Evolutionary conservation across 768 basidiomycete species (phyloP), one percentile per base, ranked within the genome.

Genomic region (Pholiota microspora): DNA sequence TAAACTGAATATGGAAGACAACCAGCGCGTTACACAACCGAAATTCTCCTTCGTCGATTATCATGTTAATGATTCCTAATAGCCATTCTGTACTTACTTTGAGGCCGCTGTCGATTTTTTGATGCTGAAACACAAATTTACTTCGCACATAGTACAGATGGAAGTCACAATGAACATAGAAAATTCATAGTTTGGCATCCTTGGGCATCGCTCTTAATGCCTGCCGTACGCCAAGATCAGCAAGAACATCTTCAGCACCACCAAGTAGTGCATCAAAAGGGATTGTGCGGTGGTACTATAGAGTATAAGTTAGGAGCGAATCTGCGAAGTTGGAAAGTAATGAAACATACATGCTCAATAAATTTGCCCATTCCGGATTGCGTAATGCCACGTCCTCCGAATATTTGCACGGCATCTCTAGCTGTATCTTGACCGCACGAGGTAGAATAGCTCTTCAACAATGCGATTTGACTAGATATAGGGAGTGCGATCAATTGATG

Each of bases 311-410:
- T 42, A 31, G 29, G 10, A 46, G 36, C 27, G 6, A 10, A 13
- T 34, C 32, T 5, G 15, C 15, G 13, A 23, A n/a, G n/a, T n/a
- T 40, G n/a, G 46, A 45, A 12, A 34, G 31, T 31, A 6, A 16
- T 4, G n/a, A 47, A 40, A 57, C 79, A 57, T 57, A 84, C 83
- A 63, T 89, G 87, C 69, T 93, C 90, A 46, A 90, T 81, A 62
- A 78, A 79, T 51, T 74, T 75, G 34, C 91, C 91, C 88, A 92
- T 91, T 15, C 92, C 91, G 1, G 83, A 84, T 66, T 82, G 81
- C 2, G 93, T 94, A 47, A 95, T 82, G 23, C 89, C 92, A 51
- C 93, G 83, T 15, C 92, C 93, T 63, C 92, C 92, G 60, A 93
- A 94, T 57, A 94, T 82, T 71, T 77, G 75, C 15, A 79, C 74